phyloP scores from a whole-genome alignment of 176 grass and related monocot species.

The Otatea glauca region DNA sequence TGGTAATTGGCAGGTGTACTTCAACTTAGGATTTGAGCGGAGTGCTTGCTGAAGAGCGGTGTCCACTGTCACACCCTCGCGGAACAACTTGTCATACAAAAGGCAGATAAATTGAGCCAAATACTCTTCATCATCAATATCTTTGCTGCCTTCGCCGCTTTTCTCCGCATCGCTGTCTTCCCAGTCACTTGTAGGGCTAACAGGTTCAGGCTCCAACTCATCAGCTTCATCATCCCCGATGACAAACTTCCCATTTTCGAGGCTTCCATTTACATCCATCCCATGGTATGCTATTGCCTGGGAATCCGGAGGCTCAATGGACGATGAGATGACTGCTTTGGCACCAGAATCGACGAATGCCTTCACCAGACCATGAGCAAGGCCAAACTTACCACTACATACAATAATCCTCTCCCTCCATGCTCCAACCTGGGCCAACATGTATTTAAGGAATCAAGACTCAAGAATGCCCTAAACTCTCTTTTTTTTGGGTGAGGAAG shows the following conservation, averaged over 20 bases:
- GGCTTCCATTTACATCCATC: slow-evolving; percentile 54
- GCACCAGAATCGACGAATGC: slow-evolving; percentile 86
- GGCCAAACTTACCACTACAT: slow-evolving; percentile 75
- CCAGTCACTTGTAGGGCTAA: slow-evolving; percentile 86
- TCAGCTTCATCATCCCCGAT: slow-evolving; percentile 86
- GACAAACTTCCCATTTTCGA: slow-evolving; percentile 78
- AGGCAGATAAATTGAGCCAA: slow-evolving; percentile 74
- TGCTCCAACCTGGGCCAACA: slow-evolving; percentile 74
- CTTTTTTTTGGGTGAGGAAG: background rate
- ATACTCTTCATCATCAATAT: slow-evolving; percentile 77
- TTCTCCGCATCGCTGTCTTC: slow-evolving; percentile 88
- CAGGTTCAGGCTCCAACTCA: slow-evolving; percentile 66
- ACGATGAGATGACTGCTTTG: slow-evolving; percentile 87
- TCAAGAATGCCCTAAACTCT: slow-evolving; percentile 21
- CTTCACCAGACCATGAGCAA: slow-evolving; percentile 70
- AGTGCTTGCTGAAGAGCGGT: slow-evolving; percentile 71
- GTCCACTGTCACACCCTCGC: slow-evolving; percentile 75
- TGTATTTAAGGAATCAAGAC: slow-evolving; percentile 16
- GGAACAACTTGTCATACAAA: slow-evolving; percentile 84
- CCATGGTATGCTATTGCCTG: slow-evolving; percentile 64
- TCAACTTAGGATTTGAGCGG: slow-evolving; percentile 69
- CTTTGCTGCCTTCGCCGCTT: slow-evolving; percentile 38
- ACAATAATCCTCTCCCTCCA: slow-evolving; percentile 95
- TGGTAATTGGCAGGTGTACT: slow-evolving; percentile 83
- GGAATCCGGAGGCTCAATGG: slow-evolving; percentile 71